phyloP scores from a whole-genome alignment of 306 rosid species.

The Ormosia emarginata region DNA sequence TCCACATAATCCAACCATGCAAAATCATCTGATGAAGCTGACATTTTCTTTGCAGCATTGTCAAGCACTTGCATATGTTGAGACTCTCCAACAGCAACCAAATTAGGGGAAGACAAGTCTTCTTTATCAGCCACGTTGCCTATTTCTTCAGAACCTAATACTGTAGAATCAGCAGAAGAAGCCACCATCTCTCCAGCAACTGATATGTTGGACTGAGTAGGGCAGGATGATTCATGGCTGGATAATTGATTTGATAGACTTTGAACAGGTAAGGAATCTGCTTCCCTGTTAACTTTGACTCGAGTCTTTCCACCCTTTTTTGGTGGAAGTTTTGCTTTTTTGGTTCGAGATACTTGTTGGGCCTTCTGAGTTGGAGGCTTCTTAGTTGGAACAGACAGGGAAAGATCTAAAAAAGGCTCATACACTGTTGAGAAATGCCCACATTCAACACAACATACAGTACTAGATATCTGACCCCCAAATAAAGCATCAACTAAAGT shows the following conservation, averaged over 20 bases:
- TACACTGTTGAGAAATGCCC: conserved; percentile 84
- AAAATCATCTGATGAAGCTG: conserved; percentile 37
- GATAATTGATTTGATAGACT: conserved; percentile 39
- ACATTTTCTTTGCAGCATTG: conserved; percentile 43
- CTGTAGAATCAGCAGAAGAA: conserved; percentile 33
- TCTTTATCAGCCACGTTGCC: conserved; percentile 34
- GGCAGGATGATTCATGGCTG: conserved; percentile 40
- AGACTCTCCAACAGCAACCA: conserved; percentile 43
- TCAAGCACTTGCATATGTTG: conserved; percentile 36
- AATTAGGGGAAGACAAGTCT: conserved; percentile 30
- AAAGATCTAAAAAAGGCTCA: conserved; percentile 89
- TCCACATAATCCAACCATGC: conserved; percentile 86
- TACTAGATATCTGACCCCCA: conserved; percentile 90
- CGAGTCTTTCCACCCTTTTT: conserved; percentile 63
- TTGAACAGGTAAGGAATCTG: conserved; percentile 34
- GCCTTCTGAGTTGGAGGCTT: conserved; percentile 61
- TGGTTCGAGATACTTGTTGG: conserved; percentile 49
- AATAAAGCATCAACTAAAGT: conserved; percentile 75
- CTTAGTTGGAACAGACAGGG: conserved; percentile 88
- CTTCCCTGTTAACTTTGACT: conserved; percentile 48
- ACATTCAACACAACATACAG: conserved; percentile 76
- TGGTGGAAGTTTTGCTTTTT: conserved; percentile 66
- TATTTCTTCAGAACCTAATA: conserved; percentile 34
- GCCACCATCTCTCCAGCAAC: conserved; percentile 29
- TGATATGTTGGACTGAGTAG: conserved; percentile 28